Percentiles rank a stretch among this genome's conserved stretches.
Evolutionary conservation across 805 yeast genomes (phyloP).

Genomic region (Candida stauntonica): DNA sequence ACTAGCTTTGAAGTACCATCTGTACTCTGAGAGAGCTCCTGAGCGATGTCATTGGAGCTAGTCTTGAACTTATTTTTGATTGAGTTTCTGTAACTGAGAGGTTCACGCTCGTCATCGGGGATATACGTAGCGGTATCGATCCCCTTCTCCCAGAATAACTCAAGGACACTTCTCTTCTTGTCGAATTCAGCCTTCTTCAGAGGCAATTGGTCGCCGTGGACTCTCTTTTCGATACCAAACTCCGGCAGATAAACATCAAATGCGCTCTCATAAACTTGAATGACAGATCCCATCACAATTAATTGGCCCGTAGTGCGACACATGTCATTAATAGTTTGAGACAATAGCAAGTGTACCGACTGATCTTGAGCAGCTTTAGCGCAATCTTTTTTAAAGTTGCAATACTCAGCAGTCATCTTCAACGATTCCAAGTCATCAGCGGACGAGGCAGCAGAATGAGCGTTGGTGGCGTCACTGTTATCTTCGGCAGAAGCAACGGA

Average conservation of each 20-base stretch:
- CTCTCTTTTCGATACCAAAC: conserved; percentile 91
- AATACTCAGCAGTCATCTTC: conserved; percentile 82
- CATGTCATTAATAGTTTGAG: conserved; percentile 79
- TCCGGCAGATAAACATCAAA: conserved; percentile 92
- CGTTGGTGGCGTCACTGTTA: too few relatives aligned
- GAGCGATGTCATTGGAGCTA: conserved; percentile 68
- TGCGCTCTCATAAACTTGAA: conserved; percentile 93
- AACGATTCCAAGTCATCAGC: conserved; percentile 61
- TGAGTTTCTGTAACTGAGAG: conserved; percentile 70
- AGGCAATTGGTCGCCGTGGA: conserved; percentile 96
- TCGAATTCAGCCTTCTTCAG: conserved; percentile 89
- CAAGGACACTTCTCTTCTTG: conserved; percentile 59
- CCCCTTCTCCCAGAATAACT: conserved; percentile 90
- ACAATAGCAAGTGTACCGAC: conserved; percentile 79
- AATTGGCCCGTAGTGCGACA: conserved; percentile 71
- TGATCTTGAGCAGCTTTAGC: conserved; percentile 92
- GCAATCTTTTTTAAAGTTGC: conserved; percentile 93
- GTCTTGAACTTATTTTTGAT: conserved; percentile 75
- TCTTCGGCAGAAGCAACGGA: conserved; percentile 6
- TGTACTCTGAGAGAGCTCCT: conserved; percentile 35
- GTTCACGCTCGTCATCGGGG: conserved; percentile 85
- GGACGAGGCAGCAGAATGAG: not conserved
- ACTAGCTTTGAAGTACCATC: conserved; percentile 31
- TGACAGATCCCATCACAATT: conserved; percentile 77
- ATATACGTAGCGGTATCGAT: conserved; percentile 86